Percentiles rank a stretch among this genome's conserved stretches.
Evolutionary conservation across 1,139 yeast species (phyloP).

Genomic region (Nadsonia starkeyi-henricii): DNA sequence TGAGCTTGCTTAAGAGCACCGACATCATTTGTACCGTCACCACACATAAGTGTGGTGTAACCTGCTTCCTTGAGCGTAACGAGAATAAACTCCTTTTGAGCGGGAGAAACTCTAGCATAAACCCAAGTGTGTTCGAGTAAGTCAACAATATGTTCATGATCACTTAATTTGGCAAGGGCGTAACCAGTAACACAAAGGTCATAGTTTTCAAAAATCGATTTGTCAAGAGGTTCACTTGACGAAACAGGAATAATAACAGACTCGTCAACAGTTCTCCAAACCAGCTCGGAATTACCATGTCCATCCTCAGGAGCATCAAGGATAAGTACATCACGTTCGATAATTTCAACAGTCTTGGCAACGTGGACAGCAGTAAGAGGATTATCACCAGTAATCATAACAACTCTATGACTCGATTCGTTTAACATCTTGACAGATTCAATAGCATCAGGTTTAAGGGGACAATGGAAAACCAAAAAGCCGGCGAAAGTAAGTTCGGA

Average conservation of each 20-base stretch:
- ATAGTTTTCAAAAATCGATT: slow-evolving; percentile 43
- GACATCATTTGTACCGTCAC: slow-evolving; percentile 98
- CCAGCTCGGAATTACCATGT: slow-evolving; percentile 43
- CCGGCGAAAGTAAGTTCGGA: slow-evolving; percentile 70
- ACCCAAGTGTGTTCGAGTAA: slow-evolving; percentile 88
- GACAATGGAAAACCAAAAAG: slow-evolving; percentile 93
- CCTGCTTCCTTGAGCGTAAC: slow-evolving; percentile 78
- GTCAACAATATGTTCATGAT: slow-evolving; percentile 44
- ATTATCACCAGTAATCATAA: slow-evolving; percentile 98
- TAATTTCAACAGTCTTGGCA: slow-evolving; percentile 83
- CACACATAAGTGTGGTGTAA: slow-evolving; percentile 93
- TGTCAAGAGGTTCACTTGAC: slow-evolving; percentile 44
- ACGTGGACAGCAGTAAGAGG: slow-evolving; percentile 98
- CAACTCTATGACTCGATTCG: slow-evolving; percentile 81
- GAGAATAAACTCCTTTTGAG: slow-evolving; percentile 85
- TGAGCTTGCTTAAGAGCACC: slow-evolving; percentile 99
- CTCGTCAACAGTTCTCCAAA: slow-evolving; percentile 81
- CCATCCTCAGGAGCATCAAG: slow-evolving; percentile 62
- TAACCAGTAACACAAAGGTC: slow-evolving; percentile 92
- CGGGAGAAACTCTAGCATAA: slow-evolving; percentile 94
- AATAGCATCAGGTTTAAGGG: slow-evolving; percentile 84
- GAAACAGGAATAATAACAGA: slow-evolving; percentile 56
- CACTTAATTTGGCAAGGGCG: slow-evolving; percentile 54
- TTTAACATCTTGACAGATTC: slow-evolving; percentile 85
- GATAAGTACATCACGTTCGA: slow-evolving; percentile 55